A percentile compares a stretch with the other conserved stretches of the same genome.
These are phyloP conservation scores for Fusarium virguliforme DNA, from an alignment of 2,329 filamentous ascomycete species.

Conservation along the genomic window DNA sequence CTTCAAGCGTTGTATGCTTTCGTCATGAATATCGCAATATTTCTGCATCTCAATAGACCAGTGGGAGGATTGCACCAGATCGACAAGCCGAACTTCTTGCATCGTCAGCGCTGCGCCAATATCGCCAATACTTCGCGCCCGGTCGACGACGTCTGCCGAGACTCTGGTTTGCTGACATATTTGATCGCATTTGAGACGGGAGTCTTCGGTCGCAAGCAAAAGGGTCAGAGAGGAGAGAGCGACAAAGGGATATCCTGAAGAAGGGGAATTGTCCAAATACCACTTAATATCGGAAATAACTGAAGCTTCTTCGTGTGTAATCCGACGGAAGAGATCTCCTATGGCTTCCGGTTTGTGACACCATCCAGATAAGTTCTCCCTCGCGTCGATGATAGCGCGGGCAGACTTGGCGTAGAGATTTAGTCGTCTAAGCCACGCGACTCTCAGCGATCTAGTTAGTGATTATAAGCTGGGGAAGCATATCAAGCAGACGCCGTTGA, in stretches of 20 bases:
- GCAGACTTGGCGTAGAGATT: conserved; percentile 7
- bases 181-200: not conserved
- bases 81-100: conserved; percentile 11
- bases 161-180: no score
- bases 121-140: conserved; percentile 3
- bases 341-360: not conserved
- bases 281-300: conserved; percentile 6
- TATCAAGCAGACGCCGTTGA: not conserved
- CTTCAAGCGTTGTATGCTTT: conserved; percentile 10
- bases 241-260: not conserved
- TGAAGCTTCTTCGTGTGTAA: not conserved
- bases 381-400: not conserved
- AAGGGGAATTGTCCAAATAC: conserved; percentile 5
- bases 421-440: conserved; percentile 8
- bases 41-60: conserved; percentile 3
- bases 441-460: conserved; percentile 9
- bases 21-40: conserved; percentile 12
- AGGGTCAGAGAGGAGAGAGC: conserved; percentile 9
- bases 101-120: conserved; percentile 11
- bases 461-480: conserved; percentile 1
- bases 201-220: conserved; percentile 7
- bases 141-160: conserved; percentile 7
- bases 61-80: not conserved
- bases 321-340: not conserved
- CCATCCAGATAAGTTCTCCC: not conserved